phyloP scores from a whole-genome alignment of 1,284 basidiomycete genomes.

The Cerrena zonata region DNA sequence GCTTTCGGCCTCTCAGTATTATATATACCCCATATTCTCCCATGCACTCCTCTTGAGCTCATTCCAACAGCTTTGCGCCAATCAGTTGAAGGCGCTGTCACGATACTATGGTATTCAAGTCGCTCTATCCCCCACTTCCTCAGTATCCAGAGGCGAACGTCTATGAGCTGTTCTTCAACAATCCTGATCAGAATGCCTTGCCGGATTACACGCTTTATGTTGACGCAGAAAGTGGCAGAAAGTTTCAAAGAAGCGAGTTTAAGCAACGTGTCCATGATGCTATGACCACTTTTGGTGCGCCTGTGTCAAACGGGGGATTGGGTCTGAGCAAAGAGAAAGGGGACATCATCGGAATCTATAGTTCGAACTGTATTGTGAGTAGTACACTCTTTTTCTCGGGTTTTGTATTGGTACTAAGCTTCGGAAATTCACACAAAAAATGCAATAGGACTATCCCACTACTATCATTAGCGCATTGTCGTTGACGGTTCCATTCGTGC shows the following conservation, averaged over 20 bases:
- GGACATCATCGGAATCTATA: constrained; percentile 63
- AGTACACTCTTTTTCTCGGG: no score
- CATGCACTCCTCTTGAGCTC: constrained; percentile 6
- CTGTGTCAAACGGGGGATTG: constrained; percentile 46
- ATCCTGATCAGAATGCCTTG: constrained; percentile 46
- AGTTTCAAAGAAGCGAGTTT: constrained; percentile 44
- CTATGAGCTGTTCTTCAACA: constrained; percentile 50
- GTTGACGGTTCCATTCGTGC: constrained; percentile 54
- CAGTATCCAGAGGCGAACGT: constrained; percentile 44
- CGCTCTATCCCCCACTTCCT: constrained; percentile 34
- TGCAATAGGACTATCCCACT: constrained; percentile 53
- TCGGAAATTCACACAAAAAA: not conserved
- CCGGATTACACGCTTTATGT: constrained; percentile 53
- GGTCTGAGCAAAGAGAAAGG: constrained; percentile 40
- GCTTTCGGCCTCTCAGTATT: no score
- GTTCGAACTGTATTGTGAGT: constrained; percentile 62
- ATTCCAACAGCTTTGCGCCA: no score
- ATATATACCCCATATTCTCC: no score
- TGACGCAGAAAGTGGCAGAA: constrained; percentile 47
- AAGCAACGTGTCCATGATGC: constrained; percentile 45
- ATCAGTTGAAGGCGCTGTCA: not conserved
- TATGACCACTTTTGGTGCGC: constrained; percentile 50
- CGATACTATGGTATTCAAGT: constrained; percentile 33
- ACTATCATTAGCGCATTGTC: constrained; percentile 52
- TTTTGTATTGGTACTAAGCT: no score